Evolutionary conservation across 306 rosid genomes (phyloP).

Genomic region (Trifolium repens): DNA sequence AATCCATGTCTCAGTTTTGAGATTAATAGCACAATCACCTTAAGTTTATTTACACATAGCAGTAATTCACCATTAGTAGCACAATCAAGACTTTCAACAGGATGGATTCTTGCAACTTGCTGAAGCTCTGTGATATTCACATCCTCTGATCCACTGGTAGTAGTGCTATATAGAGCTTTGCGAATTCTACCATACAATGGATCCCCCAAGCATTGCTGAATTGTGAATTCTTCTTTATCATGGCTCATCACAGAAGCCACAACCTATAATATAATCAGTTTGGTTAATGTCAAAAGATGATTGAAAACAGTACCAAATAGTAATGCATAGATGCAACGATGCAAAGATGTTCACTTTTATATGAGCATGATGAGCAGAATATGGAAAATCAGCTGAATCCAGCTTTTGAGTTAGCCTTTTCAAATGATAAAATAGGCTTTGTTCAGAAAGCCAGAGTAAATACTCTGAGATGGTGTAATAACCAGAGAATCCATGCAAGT

Average conservation of each 20-base stretch:
- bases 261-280: conserved; percentile 52
- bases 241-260: conserved; percentile 65
- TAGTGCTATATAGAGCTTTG: conserved; percentile 46
- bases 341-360: neutral
- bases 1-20: too few relatives aligned
- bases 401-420: too few relatives aligned
- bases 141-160: conserved; percentile 35
- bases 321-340: neutral
- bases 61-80: too few relatives aligned
- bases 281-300: conserved; percentile 30
- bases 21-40: too few relatives aligned
- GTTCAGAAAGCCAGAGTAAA: conserved; percentile 25
- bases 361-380: neutral
- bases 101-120: conserved; percentile 37
- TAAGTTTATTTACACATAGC: too few relatives aligned
- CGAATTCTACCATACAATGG: conserved; percentile 66
- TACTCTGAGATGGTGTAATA: neutral
- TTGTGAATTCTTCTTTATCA: conserved; percentile 50
- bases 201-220: conserved; percentile 64
- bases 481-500: conserved; percentile 2
- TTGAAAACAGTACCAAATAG: conserved; percentile 16
- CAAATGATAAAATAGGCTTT: conserved; percentile 9
- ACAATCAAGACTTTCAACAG: conserved; percentile 34
- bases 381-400: too few relatives aligned
- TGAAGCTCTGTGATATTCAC: conserved; percentile 40